Evolutionary conservation across 257 asterid species (phyloP), one percentile per base, ranked within the genome.

Genomic region (Solanum etuberosum): DNA sequence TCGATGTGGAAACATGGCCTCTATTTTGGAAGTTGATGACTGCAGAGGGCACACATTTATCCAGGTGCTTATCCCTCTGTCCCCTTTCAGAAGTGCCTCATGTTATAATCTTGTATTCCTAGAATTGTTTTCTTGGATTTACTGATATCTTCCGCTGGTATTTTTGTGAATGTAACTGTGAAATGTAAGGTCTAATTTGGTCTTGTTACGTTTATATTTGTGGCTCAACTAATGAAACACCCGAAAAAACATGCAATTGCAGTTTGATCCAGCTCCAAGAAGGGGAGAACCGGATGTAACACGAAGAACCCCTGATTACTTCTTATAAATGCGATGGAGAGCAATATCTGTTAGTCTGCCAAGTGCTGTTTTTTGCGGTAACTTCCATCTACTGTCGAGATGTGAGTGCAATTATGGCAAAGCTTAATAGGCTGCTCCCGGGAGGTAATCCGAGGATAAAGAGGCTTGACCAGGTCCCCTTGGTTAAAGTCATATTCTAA

Each of bases 201-300:
- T 80, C 13, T 76, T 40, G 59, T 68, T 68, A 29, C 20, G 11
- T 29, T 68, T 3, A 12, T 76, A 76, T 76, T 15, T 40, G 32
- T n/a, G 21, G 48, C 31, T 35, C 38, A 76, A 27, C 31, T 43
- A 43, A 43, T 78, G 82, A 21, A 35, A 35, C 54, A 37, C 83
- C 83, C 21, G 20, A 21, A 9, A 29, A 37, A 23, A 40, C 61
- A 31, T 48, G 35, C 74, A 35, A 59, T 31, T 90, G 89, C 93
- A 96, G 99, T 96, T 96, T 91, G 99, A 96, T 90, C 98, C 99
- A 89, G 99, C 99, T 91, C 99, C 99, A 72, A 95, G 99, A 94
- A 93, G 99, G 90, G 99, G 99, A 54, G 99, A 96, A 81, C 99
- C 99, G 35, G 99, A 96, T 89, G 98, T 96, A 80, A 96, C 99